Evolutionary conservation across 345 rosid genomes (phyloP).

Genomic region (Zanthoxylum bungeanum): DNA sequence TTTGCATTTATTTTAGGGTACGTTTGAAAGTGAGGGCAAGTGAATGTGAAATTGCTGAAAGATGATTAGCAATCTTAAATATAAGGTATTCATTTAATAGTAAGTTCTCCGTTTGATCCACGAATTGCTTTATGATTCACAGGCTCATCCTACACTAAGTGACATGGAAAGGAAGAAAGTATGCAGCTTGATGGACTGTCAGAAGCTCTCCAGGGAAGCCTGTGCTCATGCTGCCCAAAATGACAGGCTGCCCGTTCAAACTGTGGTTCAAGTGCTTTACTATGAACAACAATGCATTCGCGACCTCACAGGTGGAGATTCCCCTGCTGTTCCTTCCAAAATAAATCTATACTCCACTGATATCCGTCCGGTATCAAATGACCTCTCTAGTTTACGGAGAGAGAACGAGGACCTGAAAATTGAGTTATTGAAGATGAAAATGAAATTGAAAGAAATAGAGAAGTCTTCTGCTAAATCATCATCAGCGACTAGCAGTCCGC

Average conservation of each 20-base stretch:
- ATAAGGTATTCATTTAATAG: background rate
- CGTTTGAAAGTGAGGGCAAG: background rate
- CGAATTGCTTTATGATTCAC: slow-evolving; percentile 1
- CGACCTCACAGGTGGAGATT: slow-evolving; percentile 24
- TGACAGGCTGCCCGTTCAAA: slow-evolving; percentile 84
- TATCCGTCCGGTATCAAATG: slow-evolving; percentile 49
- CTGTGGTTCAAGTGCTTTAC: slow-evolving; percentile 92
- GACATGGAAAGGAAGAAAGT: slow-evolving; percentile 95
- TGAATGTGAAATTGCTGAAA: no score
- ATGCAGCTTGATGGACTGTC: slow-evolving; percentile 94
- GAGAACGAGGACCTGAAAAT: slow-evolving; percentile 88
- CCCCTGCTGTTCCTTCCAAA: slow-evolving; percentile 39
- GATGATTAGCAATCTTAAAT: no score
- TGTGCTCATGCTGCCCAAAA: slow-evolving; percentile 97
- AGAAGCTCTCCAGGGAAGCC: slow-evolving; percentile 86
- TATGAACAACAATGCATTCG: slow-evolving; percentile 85
- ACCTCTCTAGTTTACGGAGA: slow-evolving; percentile 55
- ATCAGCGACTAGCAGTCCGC: slow-evolving; percentile 36
- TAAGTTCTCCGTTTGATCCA: no score
- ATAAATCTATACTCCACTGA: slow-evolving; percentile 29
- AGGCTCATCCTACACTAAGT: slow-evolving; percentile 86
- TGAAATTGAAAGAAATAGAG: slow-evolving; percentile 77
- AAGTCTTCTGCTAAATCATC: slow-evolving; percentile 27
- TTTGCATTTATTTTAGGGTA: no score
- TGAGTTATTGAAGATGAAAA: slow-evolving; percentile 77